These are phyloP conservation scores for Fragaria nilgerrensis DNA, from an alignment of 306 rosid genomes.

Conservation along the genomic window DNA sequence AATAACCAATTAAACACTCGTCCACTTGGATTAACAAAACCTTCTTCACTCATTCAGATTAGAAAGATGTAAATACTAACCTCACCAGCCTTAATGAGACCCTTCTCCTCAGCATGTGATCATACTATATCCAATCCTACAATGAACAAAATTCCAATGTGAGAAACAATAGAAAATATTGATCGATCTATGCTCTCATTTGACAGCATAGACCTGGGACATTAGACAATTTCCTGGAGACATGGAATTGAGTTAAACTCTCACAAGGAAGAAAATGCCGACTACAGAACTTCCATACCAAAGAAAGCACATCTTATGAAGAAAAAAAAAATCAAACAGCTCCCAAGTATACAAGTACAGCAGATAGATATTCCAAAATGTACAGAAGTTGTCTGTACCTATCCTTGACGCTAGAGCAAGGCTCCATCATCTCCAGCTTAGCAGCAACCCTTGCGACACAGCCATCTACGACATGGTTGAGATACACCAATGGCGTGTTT, in stretches of 20 bases:
- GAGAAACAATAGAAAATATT: not conserved
- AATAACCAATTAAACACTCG: not conserved
- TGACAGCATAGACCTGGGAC: conserved; percentile 2
- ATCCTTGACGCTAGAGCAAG: conserved; percentile 94
- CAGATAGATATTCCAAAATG: conserved; percentile 13
- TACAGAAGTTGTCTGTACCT: conserved; percentile 41
- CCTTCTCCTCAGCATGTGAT: conserved; percentile 69
- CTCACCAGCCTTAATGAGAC: conserved; percentile 69
- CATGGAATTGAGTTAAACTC: not conserved
- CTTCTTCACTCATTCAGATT: not conserved
- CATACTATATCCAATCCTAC: conserved; percentile 78
- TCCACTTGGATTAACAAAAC: not conserved
- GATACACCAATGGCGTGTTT: conserved; percentile 82
- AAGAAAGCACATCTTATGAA: conserved; percentile 4
- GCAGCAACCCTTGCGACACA: conserved; percentile 80
- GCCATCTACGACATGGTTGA: conserved; percentile 72
- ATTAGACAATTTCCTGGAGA: not conserved
- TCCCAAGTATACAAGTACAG: not conserved
- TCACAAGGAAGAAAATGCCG: not conserved
- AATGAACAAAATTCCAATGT: conserved; percentile 20
- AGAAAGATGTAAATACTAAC: conserved; percentile 42
- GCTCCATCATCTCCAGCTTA: conserved; percentile 94
- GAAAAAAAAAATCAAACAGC: not conserved
- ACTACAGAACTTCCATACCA: conserved; percentile 4
- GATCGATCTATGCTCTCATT: conserved; percentile 5